Conservation (phyloP, 1,284 basidiomycete species). For the Chondrostereum purpureum region DNA sequence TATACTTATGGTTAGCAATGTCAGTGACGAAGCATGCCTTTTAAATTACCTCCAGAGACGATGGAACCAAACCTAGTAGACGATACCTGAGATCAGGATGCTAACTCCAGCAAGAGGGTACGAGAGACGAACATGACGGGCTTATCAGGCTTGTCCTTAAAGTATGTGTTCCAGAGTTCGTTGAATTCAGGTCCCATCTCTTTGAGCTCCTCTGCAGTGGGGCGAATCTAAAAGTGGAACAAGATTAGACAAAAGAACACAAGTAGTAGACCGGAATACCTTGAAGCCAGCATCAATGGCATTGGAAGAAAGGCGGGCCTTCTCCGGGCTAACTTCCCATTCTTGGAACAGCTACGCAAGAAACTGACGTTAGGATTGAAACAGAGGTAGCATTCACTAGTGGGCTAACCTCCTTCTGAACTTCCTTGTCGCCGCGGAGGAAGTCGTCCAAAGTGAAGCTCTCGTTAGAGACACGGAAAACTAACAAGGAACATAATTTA, state of each 20-base stretch:
- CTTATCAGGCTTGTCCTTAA: slow-evolving; percentile 73
- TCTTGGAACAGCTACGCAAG: slow-evolving; percentile 46
- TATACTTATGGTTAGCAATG: slow-evolving; percentile 12
- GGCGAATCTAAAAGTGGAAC: slow-evolving; percentile 42
- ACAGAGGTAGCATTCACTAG: too few species aligned
- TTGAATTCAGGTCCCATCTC: slow-evolving; percentile 76
- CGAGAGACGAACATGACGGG: slow-evolving; percentile 48
- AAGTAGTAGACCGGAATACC: slow-evolving; percentile 22
- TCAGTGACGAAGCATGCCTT: neutral
- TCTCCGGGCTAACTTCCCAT: slow-evolving; percentile 66
- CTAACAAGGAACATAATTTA: slow-evolving; percentile 23
- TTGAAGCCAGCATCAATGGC: slow-evolving; percentile 71
- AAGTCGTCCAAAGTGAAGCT: slow-evolving; percentile 59
- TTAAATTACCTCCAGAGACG: slow-evolving; percentile 43
- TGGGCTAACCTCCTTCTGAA: slow-evolving; percentile 51
- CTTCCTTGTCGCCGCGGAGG: slow-evolving; percentile 57
- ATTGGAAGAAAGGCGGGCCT: slow-evolving; percentile 62
- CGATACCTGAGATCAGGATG: neutral
- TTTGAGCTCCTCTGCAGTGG: slow-evolving; percentile 59
- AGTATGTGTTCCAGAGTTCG: slow-evolving; percentile 58
- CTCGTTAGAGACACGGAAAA: slow-evolving; percentile 65
- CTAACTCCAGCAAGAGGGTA: too few species aligned
- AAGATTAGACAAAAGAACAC: slow-evolving; percentile 4
- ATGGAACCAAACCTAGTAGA: slow-evolving; percentile 49
- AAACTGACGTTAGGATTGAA: neutral